Conservation (phyloP, 225 moss, liverwort and hornwort genomes). For the Climacium dendroides region DNA sequence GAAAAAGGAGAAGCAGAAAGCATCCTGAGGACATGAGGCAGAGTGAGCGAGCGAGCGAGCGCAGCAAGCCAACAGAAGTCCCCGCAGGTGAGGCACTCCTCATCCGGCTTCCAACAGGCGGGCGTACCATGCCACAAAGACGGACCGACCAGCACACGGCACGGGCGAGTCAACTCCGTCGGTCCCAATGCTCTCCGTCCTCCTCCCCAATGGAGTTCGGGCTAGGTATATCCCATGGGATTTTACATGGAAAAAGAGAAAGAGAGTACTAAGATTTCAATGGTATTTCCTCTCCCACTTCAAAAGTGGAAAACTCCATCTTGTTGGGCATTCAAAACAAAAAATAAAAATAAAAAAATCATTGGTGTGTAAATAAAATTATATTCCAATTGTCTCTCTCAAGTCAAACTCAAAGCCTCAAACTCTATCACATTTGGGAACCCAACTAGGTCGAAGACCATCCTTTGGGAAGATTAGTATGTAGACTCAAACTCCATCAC, state of each 20-base stretch:
- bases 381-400: accelerated
- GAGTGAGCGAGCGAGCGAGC: no score
- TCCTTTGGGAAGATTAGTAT: accelerated
- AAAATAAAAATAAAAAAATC: no score
- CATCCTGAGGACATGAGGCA: no score
- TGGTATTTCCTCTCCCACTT: no score
- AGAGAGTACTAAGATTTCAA: accelerated
- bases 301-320: no score
- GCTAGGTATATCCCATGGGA: not conserved
- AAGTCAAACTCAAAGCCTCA: not conserved
- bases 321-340: no score
- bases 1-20: no score
- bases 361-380: no score
- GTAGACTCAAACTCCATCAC: not conserved
- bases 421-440: not conserved
- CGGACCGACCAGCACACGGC: not conserved
- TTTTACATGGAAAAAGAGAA: not conserved
- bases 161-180: not conserved
- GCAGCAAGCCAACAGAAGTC: not conserved
- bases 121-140: not conserved
- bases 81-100: not conserved
- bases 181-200: not conserved
- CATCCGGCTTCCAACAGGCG: not conserved
- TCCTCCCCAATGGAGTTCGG: no score
- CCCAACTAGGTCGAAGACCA: accelerated